Percentiles rank a stretch among this genome's conserved stretches.
Conservation (phyloP, 352 stramenopile genomes). For the Ochromonadaceae sp. region DNA sequence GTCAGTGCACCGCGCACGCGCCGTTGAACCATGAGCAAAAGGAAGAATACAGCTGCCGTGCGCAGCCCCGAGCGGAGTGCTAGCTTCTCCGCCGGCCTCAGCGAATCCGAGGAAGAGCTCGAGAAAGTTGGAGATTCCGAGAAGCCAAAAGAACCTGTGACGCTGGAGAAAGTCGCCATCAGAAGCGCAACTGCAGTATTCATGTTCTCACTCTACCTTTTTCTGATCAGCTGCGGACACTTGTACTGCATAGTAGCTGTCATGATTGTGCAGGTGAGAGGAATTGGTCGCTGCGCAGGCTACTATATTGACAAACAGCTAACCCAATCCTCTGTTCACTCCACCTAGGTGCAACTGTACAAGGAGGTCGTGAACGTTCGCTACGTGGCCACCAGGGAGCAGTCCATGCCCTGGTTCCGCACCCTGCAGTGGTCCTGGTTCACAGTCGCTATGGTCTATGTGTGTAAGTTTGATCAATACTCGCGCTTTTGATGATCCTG, state of each 20-base stretch:
- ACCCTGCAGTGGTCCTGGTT: conserved; percentile 97
- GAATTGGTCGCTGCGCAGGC: neutral
- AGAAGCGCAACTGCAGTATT: neutral
- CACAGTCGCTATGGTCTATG: conserved; percentile 85
- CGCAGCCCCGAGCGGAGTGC: neutral
- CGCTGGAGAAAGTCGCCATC: neutral
- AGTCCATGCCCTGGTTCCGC: conserved; percentile 90
- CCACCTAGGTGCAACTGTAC: conserved; percentile 43
- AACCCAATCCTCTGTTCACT: neutral
- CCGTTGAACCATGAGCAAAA: neutral
- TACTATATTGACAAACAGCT: neutral
- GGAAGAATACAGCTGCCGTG: neutral
- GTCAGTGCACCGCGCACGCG: neutral
- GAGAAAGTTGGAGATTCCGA: neutral
- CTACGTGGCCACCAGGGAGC: conserved; percentile 78
- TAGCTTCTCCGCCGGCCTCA: neutral
- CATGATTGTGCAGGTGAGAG: neutral
- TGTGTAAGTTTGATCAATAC: conserved; percentile 46
- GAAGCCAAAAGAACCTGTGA: neutral
- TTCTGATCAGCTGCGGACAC: neutral
- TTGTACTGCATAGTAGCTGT: conserved; percentile 15
- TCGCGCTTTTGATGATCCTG: neutral
- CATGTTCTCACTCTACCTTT: no score
- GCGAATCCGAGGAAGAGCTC: no score
- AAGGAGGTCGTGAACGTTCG: conserved; percentile 94